phyloP scores from a whole-genome alignment of 2,329 filamentous ascomycete species.

The Diaporthe aspalathi region DNA sequence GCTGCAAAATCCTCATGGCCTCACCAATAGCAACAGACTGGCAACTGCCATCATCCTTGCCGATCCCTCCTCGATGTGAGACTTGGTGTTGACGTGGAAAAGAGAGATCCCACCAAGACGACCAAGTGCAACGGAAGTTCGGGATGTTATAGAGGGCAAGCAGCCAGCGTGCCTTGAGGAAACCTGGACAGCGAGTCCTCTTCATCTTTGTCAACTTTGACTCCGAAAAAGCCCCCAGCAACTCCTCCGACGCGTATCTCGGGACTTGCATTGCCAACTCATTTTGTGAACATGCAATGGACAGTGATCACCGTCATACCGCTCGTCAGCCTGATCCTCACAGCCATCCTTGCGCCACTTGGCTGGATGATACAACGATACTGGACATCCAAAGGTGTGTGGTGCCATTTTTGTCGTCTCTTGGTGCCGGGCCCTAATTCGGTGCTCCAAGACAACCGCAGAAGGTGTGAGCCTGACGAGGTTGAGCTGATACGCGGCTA shows the following conservation, averaged over 20 bases:
- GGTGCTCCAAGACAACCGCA: not conserved
- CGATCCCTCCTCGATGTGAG: slow-evolving; percentile 11
- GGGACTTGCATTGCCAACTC: not conserved
- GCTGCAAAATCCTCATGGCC: slow-evolving; percentile 6
- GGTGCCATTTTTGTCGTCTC: not conserved
- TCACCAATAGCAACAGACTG: not conserved
- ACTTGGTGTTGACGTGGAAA: slow-evolving; percentile 22
- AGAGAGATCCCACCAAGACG: slow-evolving; percentile 1
- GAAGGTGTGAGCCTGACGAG: slow-evolving; percentile 17
- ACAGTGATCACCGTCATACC: slow-evolving; percentile 13
- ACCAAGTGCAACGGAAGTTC: not conserved
- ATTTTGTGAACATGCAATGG: slow-evolving; percentile 29
- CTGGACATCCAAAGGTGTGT: slow-evolving; percentile 18
- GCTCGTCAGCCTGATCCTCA: slow-evolving; percentile 24
- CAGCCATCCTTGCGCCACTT: slow-evolving; percentile 27
- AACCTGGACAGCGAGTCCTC: not conserved
- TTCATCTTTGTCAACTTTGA: slow-evolving; percentile 2
- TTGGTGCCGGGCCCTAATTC: slow-evolving; percentile 24
- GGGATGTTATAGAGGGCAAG: slow-evolving; percentile 8
- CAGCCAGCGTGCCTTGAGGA: not conserved
- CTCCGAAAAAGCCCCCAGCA: not conserved
- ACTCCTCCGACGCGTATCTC: not conserved
- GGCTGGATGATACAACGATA: slow-evolving; percentile 27
- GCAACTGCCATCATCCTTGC: slow-evolving; percentile 22
- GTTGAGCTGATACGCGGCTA: slow-evolving; percentile 28